Percentiles rank a stretch among this genome's conserved stretches.
These are phyloP conservation scores for Lepiota brunneoincarnata DNA, from an alignment of 768 basidiomycete species.

Conservation along the genomic window DNA sequence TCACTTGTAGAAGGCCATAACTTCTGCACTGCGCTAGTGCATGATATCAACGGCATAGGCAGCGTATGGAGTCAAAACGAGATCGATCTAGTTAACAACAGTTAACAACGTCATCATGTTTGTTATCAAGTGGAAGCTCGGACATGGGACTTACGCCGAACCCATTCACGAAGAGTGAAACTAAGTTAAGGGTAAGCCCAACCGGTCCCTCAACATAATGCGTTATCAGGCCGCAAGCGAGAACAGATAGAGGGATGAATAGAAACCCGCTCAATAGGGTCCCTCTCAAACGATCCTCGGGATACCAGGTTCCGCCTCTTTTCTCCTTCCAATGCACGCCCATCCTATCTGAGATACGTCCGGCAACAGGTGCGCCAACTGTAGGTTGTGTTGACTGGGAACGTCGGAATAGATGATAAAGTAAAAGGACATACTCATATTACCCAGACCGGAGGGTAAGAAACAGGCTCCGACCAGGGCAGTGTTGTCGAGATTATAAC, in stretches of 20 bases:
- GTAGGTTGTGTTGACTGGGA: neutral
- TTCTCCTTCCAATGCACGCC: constrained; percentile 44
- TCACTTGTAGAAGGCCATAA: constrained; percentile 52
- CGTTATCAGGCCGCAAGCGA: constrained; percentile 45
- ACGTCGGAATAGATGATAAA: neutral
- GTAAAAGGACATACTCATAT: constrained; percentile 41
- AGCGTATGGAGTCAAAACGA: constrained; percentile 50
- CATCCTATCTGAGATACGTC: constrained; percentile 51
- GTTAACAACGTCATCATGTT: neutral
- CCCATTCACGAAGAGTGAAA: constrained; percentile 61
- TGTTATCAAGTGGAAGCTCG: neutral
- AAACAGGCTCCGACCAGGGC: constrained; percentile 58
- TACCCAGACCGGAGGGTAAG: constrained; percentile 54
- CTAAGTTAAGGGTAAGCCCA: constrained; percentile 48
- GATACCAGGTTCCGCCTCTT: constrained; percentile 57
- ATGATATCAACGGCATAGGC: constrained; percentile 63
- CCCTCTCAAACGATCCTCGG: constrained; percentile 64
- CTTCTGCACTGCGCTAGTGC: constrained; percentile 59
- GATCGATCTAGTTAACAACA: constrained; percentile 41
- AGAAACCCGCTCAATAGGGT: constrained; percentile 41
- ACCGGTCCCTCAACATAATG: constrained; percentile 44
- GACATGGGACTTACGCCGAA: constrained; percentile 46
- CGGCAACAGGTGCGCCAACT: constrained; percentile 62
- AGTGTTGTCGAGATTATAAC: constrained; percentile 53
- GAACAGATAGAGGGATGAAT: constrained; percentile 50